A percentile compares a stretch with the other conserved stretches of the same genome.
These are phyloP conservation scores for Phytophthora uliginosa DNA, from an alignment of 352 stramenopile genomes.

Conservation along the genomic window DNA sequence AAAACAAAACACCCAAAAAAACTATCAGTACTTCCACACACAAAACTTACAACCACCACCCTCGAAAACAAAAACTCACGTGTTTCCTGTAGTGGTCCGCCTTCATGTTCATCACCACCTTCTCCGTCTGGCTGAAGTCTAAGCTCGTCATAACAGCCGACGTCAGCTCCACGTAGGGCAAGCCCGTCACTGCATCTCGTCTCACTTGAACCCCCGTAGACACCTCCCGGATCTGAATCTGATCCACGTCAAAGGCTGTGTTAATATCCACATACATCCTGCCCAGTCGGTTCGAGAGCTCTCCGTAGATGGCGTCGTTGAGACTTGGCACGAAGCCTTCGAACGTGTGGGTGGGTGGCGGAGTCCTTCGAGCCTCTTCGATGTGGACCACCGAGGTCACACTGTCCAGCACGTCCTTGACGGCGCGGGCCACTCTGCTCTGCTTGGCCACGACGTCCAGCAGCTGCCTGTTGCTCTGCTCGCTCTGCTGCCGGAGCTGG, in stretches of 20 bases:
- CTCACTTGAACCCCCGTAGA: conserved; percentile 18
- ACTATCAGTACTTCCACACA: background rate
- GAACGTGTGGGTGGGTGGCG: conserved; percentile 15
- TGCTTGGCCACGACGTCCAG: conserved; percentile 21
- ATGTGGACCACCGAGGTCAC: conserved; percentile 30
- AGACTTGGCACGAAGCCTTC: conserved; percentile 29
- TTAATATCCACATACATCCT: conserved; percentile 20
- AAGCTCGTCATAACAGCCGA: conserved; percentile 5
- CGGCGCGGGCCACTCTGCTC: conserved; percentile 16
- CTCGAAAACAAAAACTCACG: conserved; percentile 14
- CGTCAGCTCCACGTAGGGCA: conserved; percentile 30
- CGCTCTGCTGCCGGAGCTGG: conserved; percentile 20
- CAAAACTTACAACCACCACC: background rate
- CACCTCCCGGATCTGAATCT: background rate
- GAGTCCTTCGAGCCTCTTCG: conserved; percentile 27
- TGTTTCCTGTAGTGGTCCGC: conserved; percentile 17
- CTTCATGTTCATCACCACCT: conserved; percentile 17
- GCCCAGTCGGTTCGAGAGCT: conserved; percentile 20
- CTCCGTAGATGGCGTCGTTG: conserved; percentile 28
- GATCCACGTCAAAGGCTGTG: background rate
- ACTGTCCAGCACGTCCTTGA: conserved; percentile 14
- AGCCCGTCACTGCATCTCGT: conserved; percentile 12
- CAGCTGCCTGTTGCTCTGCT: conserved; percentile 21
- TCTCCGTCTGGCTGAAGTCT: background rate
- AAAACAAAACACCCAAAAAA: conserved; percentile 5